Conservation (phyloP, 495 filamentous ascomycete species). For the Aspergillus steynii region DNA sequence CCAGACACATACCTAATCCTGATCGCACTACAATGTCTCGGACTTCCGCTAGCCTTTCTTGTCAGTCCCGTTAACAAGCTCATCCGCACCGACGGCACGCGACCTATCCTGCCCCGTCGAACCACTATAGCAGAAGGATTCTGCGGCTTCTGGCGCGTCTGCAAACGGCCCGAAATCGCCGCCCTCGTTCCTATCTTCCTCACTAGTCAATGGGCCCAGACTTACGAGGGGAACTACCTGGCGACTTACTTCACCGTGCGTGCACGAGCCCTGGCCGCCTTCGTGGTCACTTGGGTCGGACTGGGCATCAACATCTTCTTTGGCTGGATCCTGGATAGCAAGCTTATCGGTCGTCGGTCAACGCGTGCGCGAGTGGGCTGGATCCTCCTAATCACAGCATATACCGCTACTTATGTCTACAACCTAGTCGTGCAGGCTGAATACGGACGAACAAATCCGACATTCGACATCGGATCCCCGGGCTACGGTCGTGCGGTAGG, state of each 20-base stretch:
- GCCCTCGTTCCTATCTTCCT: constrained; percentile 53
- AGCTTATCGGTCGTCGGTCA: constrained; percentile 23
- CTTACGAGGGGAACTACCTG: constrained; percentile 56
- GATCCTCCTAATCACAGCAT: constrained; percentile 20
- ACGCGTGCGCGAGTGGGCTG: constrained; percentile 21
- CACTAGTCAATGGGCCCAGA: constrained; percentile 53
- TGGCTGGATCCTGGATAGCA: constrained; percentile 13
- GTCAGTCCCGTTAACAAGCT: constrained; percentile 56
- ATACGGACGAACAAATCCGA: constrained; percentile 24
- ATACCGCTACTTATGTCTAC: constrained; percentile 30
- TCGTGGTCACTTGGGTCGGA: constrained; percentile 47
- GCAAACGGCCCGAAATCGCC: constrained; percentile 47
- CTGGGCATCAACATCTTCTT: constrained; percentile 28
- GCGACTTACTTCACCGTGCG: constrained; percentile 59
- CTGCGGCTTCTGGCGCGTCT: constrained; percentile 33
- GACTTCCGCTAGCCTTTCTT: constrained; percentile 46
- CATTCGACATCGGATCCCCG: too few species aligned
- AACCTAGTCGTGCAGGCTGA: constrained; percentile 29
- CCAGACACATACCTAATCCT: constrained; percentile 53
- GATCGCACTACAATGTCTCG: constrained; percentile 53
- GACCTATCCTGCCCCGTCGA: constrained; percentile 32
- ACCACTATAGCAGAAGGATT: constrained; percentile 42
- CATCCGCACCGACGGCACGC: constrained; percentile 45
- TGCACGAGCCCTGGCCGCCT: constrained; percentile 47
- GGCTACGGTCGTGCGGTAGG: too few species aligned